phyloP scores from a whole-genome alignment of 2,329 filamentous ascomycete species.

The Metarhizium sp. region DNA sequence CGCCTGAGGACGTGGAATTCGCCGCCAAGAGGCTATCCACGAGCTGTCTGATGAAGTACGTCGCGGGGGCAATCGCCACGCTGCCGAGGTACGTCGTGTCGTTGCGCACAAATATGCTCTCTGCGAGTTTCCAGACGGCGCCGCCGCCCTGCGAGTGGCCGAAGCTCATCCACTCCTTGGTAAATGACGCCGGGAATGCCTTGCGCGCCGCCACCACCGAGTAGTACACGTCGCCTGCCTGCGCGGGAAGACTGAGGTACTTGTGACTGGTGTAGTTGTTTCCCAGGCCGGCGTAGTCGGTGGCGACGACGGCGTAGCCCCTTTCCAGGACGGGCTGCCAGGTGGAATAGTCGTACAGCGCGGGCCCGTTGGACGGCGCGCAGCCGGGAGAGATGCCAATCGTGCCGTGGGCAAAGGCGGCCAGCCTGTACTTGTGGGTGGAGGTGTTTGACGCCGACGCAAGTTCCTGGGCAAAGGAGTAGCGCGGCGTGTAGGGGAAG shows the following conservation, averaged over 20 bases:
- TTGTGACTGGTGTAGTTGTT: conserved; percentile 13
- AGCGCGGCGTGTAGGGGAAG: conserved; percentile 2
- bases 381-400: conserved; percentile 7
- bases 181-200: conserved; percentile 3
- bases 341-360: conserved; percentile 6
- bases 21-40: not conserved
- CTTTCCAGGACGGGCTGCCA: conserved; percentile 7
- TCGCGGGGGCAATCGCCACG: conserved; percentile 9
- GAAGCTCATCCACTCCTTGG: conserved; percentile 7
- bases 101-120: conserved; percentile 6
- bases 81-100: conserved; percentile 9
- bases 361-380: conserved; percentile 5
- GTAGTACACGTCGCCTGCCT: conserved; percentile 10
- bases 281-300: conserved; percentile 14
- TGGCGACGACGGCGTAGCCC: conserved; percentile 11
- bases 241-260: conserved; percentile 8
- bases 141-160: conserved; percentile 13
- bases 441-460: not conserved
- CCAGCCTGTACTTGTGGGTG: not conserved
- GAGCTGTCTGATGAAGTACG: not conserved
- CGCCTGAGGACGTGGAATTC: not conserved
- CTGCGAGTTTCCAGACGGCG: conserved; percentile 12
- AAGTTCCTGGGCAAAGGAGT: not conserved
- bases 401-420: conserved; percentile 10
- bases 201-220: conserved; percentile 6